Percentiles rank a stretch among this genome's conserved stretches.
Evolutionary conservation across 2,329 filamentous ascomycete genomes (phyloP).

Genomic region (Colletotrichum godetiae): DNA sequence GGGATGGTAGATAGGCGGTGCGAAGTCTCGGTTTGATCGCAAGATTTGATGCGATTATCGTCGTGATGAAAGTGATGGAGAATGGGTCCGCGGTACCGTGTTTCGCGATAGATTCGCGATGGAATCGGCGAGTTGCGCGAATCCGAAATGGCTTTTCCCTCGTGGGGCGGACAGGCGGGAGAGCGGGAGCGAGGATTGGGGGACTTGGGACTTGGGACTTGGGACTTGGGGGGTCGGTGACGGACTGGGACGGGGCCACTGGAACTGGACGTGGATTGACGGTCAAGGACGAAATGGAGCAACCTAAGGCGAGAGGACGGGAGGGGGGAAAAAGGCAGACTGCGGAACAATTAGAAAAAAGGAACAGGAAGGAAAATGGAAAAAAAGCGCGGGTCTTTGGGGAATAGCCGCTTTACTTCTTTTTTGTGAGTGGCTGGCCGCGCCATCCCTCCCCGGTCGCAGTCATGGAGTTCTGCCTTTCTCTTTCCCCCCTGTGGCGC

Average conservation of each 20-base stretch:
- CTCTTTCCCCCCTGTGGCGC: slow-evolving; percentile 18
- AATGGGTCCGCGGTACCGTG: slow-evolving; percentile 18
- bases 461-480: background rate
- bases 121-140: slow-evolving; percentile 17
- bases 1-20: background rate
- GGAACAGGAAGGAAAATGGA: background rate
- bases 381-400: slow-evolving; percentile 17
- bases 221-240: slow-evolving; percentile 6
- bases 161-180: slow-evolving; percentile 19
- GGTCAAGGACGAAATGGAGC: background rate
- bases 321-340: background rate
- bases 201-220: too few relatives aligned
- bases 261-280: slow-evolving; percentile 19
- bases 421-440: slow-evolving; percentile 31
- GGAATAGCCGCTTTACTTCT: slow-evolving; percentile 33
- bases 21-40: background rate
- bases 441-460: background rate
- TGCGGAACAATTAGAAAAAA: slow-evolving; percentile 10
- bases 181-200: slow-evolving; percentile 13
- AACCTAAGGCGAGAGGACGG: too few relatives aligned
- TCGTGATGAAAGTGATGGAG: slow-evolving; percentile 2
- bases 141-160: slow-evolving; percentile 10
- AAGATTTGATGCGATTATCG: background rate
- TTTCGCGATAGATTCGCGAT: slow-evolving; percentile 30
- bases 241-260: slow-evolving; percentile 22